Evolutionary conservation across 1,139 yeast genomes (phyloP).

Genomic region (Saccharomyces hybrid): DNA sequence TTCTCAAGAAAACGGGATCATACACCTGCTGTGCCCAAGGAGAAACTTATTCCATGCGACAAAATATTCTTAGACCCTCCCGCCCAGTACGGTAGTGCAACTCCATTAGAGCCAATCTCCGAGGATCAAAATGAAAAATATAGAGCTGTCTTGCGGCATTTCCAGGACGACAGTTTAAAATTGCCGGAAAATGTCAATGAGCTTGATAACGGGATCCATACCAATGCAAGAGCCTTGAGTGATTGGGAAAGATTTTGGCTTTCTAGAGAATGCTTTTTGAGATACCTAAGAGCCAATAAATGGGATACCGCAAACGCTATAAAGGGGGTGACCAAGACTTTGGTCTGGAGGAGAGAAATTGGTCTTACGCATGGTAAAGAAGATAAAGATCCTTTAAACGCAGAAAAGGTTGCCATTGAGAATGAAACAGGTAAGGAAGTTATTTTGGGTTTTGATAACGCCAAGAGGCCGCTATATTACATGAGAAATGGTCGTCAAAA

Average conservation of each 20-base stretch:
- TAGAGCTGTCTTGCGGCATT: slow-evolving; percentile 48
- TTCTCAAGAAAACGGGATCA: slow-evolving; percentile 22
- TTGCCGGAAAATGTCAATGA: slow-evolving; percentile 33
- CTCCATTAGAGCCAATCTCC: slow-evolving; percentile 34
- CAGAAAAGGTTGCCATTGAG: slow-evolving; percentile 59
- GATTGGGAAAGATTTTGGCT: slow-evolving; percentile 78
- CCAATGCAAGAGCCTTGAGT: slow-evolving; percentile 33
- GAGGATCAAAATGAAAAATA: slow-evolving; percentile 51
- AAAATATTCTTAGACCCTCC: slow-evolving; percentile 22
- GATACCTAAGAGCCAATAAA: slow-evolving; percentile 84
- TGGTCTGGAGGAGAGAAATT: slow-evolving; percentile 86
- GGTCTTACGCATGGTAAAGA: slow-evolving; percentile 57
- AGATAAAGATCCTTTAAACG: slow-evolving; percentile 39
- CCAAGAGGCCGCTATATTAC: slow-evolving; percentile 78
- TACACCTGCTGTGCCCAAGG: slow-evolving; percentile 9
- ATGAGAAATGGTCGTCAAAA: slow-evolving; percentile 89
- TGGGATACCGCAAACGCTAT: slow-evolving; percentile 69
- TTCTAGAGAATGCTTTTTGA: slow-evolving; percentile 75
- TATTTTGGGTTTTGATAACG: slow-evolving; percentile 78
- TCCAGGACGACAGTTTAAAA: slow-evolving; percentile 38
- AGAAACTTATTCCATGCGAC: slow-evolving; percentile 21
- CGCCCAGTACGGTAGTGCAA: slow-evolving; percentile 13
- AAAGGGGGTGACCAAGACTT: slow-evolving; percentile 60
- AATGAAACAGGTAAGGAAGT: slow-evolving; percentile 84
- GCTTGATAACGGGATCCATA: slow-evolving; percentile 28